Base-by-base conservation (phyloP, 805 yeast genomes). In the Candida patagonica region DNA sequence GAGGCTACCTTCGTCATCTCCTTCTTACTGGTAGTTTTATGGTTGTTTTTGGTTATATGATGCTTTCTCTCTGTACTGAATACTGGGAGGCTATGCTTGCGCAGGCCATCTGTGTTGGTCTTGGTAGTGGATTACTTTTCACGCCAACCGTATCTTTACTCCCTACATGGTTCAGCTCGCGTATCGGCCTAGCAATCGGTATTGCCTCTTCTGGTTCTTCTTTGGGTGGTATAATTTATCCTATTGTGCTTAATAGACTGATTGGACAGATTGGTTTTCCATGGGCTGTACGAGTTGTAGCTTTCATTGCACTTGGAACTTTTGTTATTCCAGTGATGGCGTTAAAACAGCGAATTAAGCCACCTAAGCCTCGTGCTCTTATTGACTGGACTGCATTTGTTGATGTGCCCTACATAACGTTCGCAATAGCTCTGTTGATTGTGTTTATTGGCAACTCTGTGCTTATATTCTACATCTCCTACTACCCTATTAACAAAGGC, bases 21-120 rank as follows among this genome's bases (percentile, higher is more conserved):
- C 44, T 40, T 26, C 37, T 42, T 21, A 38, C 42, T 6, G 60
- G 60, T 8, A 46, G 52, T 5, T 30, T 45, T 8, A 24, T 55
- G n/a, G 35, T 45, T 7, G 41, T 41, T 6, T 41, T 46, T 6
- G 55, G 54, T 1, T 34, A 55, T 22, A 54, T 57, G 56, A 46
- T 55, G 40, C 45, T 53, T 2, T 49, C 56, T 6, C 37, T 56
- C 27, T 65, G 71, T 35, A 52, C 53, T 2, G 50, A 60, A 7
- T 57, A 68, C 7, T 69, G 63, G 51, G 78, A 74, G 42, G 68
- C 76, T 43, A 57, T 76, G 26, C 50, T 74, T 9, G 64, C 72
- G 8, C 74, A 71, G 55, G 70, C 78, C 20, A 49, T 70, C 10
- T 66, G 71, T 6, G 52, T 66, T 33, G 71, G 73, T 0, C 40